Evolutionary conservation across 1,284 basidiomycete genomes (phyloP), one percentile per base, ranked within the genome.

Genomic region (Boletus mariae): DNA sequence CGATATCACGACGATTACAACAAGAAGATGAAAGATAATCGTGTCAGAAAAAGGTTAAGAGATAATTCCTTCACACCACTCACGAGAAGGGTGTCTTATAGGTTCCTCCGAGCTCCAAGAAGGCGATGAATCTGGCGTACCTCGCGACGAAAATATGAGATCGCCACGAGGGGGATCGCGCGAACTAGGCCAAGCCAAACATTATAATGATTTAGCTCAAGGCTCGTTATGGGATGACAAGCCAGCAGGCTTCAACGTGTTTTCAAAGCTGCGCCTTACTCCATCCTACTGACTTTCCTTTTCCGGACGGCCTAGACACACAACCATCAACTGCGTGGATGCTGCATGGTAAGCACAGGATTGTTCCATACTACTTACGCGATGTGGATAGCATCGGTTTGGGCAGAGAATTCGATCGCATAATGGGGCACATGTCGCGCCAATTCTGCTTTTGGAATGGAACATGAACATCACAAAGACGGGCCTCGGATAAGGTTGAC

Each of bases 271-370:
- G 57, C 54, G 59, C 54, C 47, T 59, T 50, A 47, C 52, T 45
- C 55, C 53, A 66, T 64, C 64, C 35, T 66, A 51, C 61, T 66
- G 25, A 56, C 51, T 51, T 70, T 57, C 68, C 68, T 65, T 56
- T 67, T 61, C 28, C 15, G 65, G 61, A 55, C 7, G 35, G 49
- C 45, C 56, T 51, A 47, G 59, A 61, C 31, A 32, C 45, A 42
- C 52, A 45, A 28, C 44, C 52, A 43, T 49, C 57, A 56, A 51
- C 57, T 41, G 45, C 56, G 57, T 59, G 65, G 64, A 56, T 49
- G 51, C 61, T 54, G 64, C 68, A 57, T 68, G 67, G 65, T 25
- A 47, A 46, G 41, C 55, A 61, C 56, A 44, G 49, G 49, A 28
- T 53, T 46, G 20, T 49, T 46, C 49, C 55, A 47, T 12, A 29